These are phyloP conservation scores for Phytophthora meadii DNA, from an alignment of 352 stramenopile species.

Conservation along the genomic window DNA sequence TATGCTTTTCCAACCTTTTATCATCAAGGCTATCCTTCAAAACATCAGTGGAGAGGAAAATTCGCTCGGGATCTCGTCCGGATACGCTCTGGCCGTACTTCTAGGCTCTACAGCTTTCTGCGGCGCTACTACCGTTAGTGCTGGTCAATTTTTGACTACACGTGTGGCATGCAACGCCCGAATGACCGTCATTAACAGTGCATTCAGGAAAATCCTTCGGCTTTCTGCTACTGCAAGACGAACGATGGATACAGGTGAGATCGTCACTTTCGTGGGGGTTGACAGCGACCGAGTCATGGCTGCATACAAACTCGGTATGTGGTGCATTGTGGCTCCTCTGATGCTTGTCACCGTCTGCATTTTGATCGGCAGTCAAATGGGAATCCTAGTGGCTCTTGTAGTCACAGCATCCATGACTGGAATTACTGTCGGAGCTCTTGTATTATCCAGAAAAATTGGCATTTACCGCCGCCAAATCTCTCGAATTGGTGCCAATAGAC, in stretches of 20 bases:
- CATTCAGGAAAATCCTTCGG: slow-evolving; percentile 63
- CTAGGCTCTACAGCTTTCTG: slow-evolving; percentile 47
- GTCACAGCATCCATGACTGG: slow-evolving; percentile 18
- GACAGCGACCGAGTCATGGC: slow-evolving; percentile 64
- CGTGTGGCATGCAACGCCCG: slow-evolving; percentile 57
- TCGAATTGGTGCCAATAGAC: slow-evolving; percentile 49
- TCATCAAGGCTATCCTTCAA: slow-evolving; percentile 71
- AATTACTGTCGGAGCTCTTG: slow-evolving; percentile 39
- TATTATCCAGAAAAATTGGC: slow-evolving; percentile 43
- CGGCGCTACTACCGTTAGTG: slow-evolving; percentile 53
- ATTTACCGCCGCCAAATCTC: slow-evolving; percentile 44
- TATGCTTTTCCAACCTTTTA: slow-evolving; percentile 51
- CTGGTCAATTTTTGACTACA: slow-evolving; percentile 54
- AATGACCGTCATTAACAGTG: slow-evolving; percentile 64
- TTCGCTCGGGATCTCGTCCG: slow-evolving; percentile 50
- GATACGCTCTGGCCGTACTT: slow-evolving; percentile 53
- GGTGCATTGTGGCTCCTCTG: slow-evolving; percentile 53
- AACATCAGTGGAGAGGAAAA: slow-evolving; percentile 46
- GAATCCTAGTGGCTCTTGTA: slow-evolving; percentile 30
- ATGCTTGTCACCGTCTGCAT: slow-evolving; percentile 51
- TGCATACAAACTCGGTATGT: slow-evolving; percentile 53
- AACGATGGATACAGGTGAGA: slow-evolving; percentile 58
- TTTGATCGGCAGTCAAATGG: slow-evolving; percentile 54
- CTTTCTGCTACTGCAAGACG: slow-evolving; percentile 56
- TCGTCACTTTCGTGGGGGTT: slow-evolving; percentile 62